Conservation (phyloP, 164 flowering plant species). For the Houttuynia cordata region DNA sequence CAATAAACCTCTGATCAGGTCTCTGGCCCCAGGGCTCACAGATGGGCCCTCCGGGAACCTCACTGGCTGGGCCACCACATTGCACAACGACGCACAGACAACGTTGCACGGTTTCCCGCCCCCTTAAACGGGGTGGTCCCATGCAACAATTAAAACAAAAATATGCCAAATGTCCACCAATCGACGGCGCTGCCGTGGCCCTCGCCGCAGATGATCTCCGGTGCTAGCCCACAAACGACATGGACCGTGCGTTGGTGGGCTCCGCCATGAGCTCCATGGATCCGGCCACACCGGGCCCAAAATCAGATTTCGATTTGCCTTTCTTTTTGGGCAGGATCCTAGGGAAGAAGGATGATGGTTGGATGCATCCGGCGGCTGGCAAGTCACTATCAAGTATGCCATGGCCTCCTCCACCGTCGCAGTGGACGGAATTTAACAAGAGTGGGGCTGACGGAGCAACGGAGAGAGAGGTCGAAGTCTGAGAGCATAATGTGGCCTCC, state of each 20-base stretch:
- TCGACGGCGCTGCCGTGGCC: conserved; percentile 13
- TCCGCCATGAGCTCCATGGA: conserved; percentile 10
- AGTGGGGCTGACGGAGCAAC: conserved; percentile 9
- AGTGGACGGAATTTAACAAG: conserved; percentile 7
- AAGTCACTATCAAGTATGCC: conserved; percentile 5
- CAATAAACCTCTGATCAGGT: conserved; percentile 7
- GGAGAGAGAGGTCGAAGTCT: conserved; percentile 11
- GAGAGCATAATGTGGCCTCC: conserved; percentile 15
- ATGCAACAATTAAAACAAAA: conserved; percentile 7
- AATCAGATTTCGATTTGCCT: conserved; percentile 5
- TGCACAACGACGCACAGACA: too few species aligned
- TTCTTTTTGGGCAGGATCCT: conserved; percentile 10
- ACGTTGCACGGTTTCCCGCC: conserved; percentile 9
- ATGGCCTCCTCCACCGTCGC: background rate
- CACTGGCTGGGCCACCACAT: conserved; percentile 5
- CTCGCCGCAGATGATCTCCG: conserved; percentile 14
- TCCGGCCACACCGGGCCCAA: background rate
- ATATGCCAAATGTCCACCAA: conserved; percentile 13
- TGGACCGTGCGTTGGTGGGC: conserved; percentile 5
- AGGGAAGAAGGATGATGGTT: conserved; percentile 2
- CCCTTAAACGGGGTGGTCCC: conserved; percentile 8
- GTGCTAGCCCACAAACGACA: conserved; percentile 13
- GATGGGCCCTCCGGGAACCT: conserved; percentile 9
- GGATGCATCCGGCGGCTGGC: conserved; percentile 3
- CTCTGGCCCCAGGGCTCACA: conserved; percentile 4